These are phyloP conservation scores for Diplosphaera chodatii DNA, from an alignment of 139 green algal genomes.

Conservation along the genomic window DNA sequence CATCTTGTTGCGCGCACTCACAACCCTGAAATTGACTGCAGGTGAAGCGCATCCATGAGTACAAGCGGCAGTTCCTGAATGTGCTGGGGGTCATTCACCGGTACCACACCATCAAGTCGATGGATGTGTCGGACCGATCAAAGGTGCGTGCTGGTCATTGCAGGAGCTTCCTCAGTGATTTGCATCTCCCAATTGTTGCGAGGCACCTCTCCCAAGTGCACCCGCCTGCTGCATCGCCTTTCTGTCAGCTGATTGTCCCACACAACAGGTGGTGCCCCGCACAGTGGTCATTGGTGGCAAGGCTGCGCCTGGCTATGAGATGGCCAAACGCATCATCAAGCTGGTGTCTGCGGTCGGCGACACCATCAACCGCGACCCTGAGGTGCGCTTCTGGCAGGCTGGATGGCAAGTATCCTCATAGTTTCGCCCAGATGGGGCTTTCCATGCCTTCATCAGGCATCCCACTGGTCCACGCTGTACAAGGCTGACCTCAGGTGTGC, in stretches of 20 bases:
- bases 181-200: too few species aligned
- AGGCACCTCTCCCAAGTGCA: too few species aligned
- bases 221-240: too few species aligned
- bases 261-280: slow-evolving; percentile 75
- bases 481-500: too few species aligned
- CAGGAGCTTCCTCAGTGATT: too few species aligned
- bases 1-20: not conserved
- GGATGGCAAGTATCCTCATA: not conserved
- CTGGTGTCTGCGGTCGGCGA: slow-evolving; percentile 84
- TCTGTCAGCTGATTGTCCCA: too few species aligned
- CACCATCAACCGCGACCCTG: slow-evolving; percentile 85
- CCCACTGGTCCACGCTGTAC: too few species aligned
- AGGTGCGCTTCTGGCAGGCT: slow-evolving; percentile 32
- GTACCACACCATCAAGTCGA: slow-evolving; percentile 89
- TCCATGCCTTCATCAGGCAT: not conserved
- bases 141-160: slow-evolving; percentile 35
- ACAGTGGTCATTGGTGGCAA: slow-evolving; percentile 96
- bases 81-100: slow-evolving; percentile 78
- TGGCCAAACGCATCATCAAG: slow-evolving; percentile 98
- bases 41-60: slow-evolving; percentile 99
- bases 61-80: slow-evolving; percentile 98
- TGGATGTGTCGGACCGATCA: slow-evolving; percentile 76
- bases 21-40: too few species aligned
- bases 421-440: not conserved
- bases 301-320: slow-evolving; percentile 93